Percentiles rank a stretch among this genome's conserved stretches.
phyloP scores from a whole-genome alignment of 1,284 basidiomycete species.

The Hypsizygus ulmarius region DNA sequence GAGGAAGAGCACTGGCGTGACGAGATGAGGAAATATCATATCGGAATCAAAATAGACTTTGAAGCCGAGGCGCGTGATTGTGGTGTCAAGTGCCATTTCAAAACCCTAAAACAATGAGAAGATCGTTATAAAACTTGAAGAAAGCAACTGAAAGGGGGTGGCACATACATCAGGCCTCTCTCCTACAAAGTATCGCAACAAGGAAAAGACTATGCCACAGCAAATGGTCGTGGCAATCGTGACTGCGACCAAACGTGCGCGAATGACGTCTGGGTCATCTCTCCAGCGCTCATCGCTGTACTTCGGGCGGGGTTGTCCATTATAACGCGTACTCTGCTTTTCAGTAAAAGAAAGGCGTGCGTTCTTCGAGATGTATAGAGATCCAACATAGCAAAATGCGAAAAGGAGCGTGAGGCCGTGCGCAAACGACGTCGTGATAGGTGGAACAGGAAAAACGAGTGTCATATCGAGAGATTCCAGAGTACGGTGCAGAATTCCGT shows the following conservation, averaged over 20 bases:
- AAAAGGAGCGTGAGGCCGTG: constrained; percentile 50
- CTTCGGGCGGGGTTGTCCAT: constrained; percentile 30
- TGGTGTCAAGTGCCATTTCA: constrained; percentile 12
- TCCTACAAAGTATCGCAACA: constrained; percentile 34
- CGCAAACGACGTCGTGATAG: constrained; percentile 34
- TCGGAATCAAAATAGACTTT: constrained; percentile 17
- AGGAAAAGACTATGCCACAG: constrained; percentile 41
- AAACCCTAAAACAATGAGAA: constrained; percentile 8
- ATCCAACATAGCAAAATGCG: constrained; percentile 57
- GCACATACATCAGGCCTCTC: constrained; percentile 30
- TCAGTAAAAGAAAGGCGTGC: constrained; percentile 49
- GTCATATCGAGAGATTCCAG: constrained; percentile 17
- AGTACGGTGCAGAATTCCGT: background rate
- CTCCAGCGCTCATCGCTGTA: constrained; percentile 49
- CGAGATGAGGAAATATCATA: constrained; percentile 54
- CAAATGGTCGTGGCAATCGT: constrained; percentile 53
- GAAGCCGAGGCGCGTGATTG: constrained; percentile 20
- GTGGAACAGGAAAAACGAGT: constrained; percentile 23
- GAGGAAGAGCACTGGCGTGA: constrained; percentile 78
- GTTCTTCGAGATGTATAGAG: constrained; percentile 59
- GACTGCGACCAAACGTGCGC: constrained; percentile 61
- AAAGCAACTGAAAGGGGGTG: background rate
- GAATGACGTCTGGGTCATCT: constrained; percentile 74
- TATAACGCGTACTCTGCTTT: constrained; percentile 15
- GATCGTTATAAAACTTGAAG: constrained; percentile 1